Percentiles rank a stretch among this genome's conserved stretches.
phyloP scores from a whole-genome alignment of 768 basidiomycete species.

The Pleurotus sapidus region DNA sequence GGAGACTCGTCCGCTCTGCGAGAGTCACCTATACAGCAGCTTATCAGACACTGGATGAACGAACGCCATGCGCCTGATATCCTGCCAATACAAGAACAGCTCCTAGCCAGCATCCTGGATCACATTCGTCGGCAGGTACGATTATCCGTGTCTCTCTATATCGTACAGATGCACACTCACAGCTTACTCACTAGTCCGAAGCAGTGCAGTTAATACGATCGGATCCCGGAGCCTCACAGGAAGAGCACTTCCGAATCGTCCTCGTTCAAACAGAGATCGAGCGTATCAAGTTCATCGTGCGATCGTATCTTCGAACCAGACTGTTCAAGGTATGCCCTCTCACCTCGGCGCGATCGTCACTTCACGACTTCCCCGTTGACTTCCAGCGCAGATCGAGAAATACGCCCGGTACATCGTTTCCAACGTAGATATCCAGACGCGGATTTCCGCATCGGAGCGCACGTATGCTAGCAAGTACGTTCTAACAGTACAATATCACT shows the following conservation, averaged over 20 bases:
- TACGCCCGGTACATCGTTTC: slow-evolving; percentile 77
- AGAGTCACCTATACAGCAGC: slow-evolving; percentile 62
- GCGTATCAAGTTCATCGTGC: slow-evolving; percentile 87
- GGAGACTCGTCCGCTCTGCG: slow-evolving; percentile 16
- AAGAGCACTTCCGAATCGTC: slow-evolving; percentile 91
- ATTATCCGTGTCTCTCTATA: not conserved
- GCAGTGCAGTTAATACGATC: slow-evolving; percentile 72
- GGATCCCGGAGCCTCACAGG: slow-evolving; percentile 84
- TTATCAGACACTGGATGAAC: slow-evolving; percentile 85
- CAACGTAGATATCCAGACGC: slow-evolving; percentile 69
- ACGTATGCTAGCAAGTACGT: slow-evolving; percentile 73
- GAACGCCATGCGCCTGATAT: slow-evolving; percentile 82
- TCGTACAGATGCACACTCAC: not conserved
- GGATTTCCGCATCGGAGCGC: slow-evolving; percentile 80
- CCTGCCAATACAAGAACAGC: slow-evolving; percentile 65
- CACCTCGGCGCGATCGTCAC: not conserved
- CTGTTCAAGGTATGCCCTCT: slow-evolving; percentile 66
- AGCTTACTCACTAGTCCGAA: slow-evolving; percentile 55
- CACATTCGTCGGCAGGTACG: slow-evolving; percentile 82
- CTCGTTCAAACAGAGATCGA: slow-evolving; percentile 95
- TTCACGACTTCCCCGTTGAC: not conserved
- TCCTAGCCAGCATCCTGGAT: slow-evolving; percentile 66
- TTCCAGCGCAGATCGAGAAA: slow-evolving; percentile 72
- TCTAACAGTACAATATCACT: not conserved
- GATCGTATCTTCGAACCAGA: slow-evolving; percentile 85